Percentiles rank a stretch among this genome's conserved stretches.
Conservation (phyloP, 257 asterid genomes). For the Voacanga thouarsii region DNA sequence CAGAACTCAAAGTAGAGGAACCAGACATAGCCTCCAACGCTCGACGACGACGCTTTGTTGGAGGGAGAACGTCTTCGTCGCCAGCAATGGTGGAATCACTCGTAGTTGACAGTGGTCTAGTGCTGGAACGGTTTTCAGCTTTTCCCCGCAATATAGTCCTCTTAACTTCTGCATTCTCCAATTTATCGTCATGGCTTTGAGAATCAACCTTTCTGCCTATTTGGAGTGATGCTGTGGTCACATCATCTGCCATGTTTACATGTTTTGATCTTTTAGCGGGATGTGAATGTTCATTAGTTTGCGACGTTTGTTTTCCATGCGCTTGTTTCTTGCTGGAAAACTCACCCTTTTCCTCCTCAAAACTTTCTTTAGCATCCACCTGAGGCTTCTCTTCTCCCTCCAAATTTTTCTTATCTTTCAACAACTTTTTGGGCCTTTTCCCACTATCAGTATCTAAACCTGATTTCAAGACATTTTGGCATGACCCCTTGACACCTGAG, state of each 20-base stretch:
- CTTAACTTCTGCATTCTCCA: slow-evolving; percentile 30
- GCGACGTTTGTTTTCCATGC: slow-evolving; percentile 36
- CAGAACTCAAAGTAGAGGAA: slow-evolving; percentile 33
- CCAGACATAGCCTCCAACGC: slow-evolving; percentile 38
- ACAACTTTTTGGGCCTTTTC: slow-evolving; percentile 35
- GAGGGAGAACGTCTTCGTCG: slow-evolving; percentile 73
- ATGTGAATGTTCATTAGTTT: slow-evolving; percentile 27
- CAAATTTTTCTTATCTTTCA: slow-evolving; percentile 36
- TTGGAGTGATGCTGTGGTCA: slow-evolving; percentile 26
- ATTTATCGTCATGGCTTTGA: slow-evolving; percentile 32
- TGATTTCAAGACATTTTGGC: slow-evolving; percentile 31
- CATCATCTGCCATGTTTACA: slow-evolving; percentile 40
- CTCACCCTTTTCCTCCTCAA: slow-evolving; percentile 30
- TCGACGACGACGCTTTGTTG: slow-evolving; percentile 61
- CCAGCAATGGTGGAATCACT: slow-evolving; percentile 40
- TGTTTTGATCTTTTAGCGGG: slow-evolving; percentile 44
- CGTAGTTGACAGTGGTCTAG: slow-evolving; percentile 32
- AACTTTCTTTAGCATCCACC: slow-evolving; percentile 30
- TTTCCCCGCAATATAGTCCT: slow-evolving; percentile 32
- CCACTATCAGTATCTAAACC: slow-evolving; percentile 29
- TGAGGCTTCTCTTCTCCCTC: slow-evolving; percentile 29
- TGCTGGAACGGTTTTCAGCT: slow-evolving; percentile 28
- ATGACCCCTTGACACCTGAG: slow-evolving; percentile 37
- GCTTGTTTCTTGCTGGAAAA: slow-evolving; percentile 47
- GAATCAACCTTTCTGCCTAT: slow-evolving; percentile 33